Evolutionary conservation across 2,329 filamentous ascomycete genomes (phyloP), one percentile per base, ranked within the genome.

Genomic region (Monilinia laxa): DNA sequence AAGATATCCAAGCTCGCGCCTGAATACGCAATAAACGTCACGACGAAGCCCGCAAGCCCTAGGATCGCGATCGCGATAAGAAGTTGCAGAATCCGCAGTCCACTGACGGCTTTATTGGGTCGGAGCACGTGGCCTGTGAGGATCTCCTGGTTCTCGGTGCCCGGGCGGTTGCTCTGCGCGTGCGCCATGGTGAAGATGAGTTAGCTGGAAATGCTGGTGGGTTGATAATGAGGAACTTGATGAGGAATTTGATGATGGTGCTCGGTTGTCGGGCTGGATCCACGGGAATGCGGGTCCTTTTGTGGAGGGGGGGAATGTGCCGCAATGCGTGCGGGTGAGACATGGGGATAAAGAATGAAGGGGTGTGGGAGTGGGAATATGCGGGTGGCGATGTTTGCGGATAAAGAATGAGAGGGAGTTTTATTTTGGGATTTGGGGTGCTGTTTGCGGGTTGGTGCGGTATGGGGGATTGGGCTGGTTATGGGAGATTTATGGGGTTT

Each of bases 1-100:
- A 67, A 64, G 12, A 57, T 35, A 25, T 55, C 58, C n/a, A 67
- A 45, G 6, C 42, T 51, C 4, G 58, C 65, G 1, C 65, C 65
- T 2, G 58, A 63, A 25, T 64, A 67, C 12, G 59, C 40, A 10
- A 57, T 64, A 45, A 51, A 64, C 0, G 65, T 64, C 11, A 67
- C 59, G 11, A 63, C 65, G 20, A 51, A 67, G 10, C 42, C 65
- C 11, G 65, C 60, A 35, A 64, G 38, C 0, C 65, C 65, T 4
- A 67, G 25, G 5, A 67, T 64, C 12, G 59, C 45, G 12, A 67
- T 16, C 2, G 65, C 65, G 38, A 64, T 16, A 6, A 64, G 31
- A 4, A 67, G 23, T 31, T 67, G 59, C 2, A 67, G 35, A 2
- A 64, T 20, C 14, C 52, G 35, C 1, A 67, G 11, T 3, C 23